phyloP scores from a whole-genome alignment of 176 grass and related monocot genomes.

The Phoenix roebelenii region DNA sequence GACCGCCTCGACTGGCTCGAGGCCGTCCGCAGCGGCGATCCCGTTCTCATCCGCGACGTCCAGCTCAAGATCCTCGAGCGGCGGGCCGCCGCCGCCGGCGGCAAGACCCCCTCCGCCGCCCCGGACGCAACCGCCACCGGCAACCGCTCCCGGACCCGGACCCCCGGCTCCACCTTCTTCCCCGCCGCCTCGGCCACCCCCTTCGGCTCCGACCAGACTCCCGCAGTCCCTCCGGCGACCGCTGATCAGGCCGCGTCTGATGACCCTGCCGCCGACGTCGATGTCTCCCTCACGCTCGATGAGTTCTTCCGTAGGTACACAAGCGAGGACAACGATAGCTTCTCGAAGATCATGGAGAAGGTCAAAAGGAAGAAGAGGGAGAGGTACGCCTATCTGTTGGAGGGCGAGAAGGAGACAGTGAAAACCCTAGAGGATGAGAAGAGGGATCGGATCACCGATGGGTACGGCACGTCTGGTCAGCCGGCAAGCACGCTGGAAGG shows the following conservation, averaged over 20 bases:
- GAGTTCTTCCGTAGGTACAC: constrained; percentile 68
- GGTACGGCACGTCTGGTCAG: constrained; percentile 85
- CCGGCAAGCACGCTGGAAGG: constrained; percentile 49
- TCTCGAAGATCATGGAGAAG: constrained; percentile 79
- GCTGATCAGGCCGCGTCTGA: neutral
- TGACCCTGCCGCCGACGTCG: constrained; percentile 32
- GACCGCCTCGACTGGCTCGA: constrained; percentile 94
- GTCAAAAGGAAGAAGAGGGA: constrained; percentile 67
- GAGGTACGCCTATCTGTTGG: constrained; percentile 69
- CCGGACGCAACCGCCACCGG: neutral
- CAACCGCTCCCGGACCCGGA: constrained; percentile 20
- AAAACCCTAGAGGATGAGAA: constrained; percentile 43
- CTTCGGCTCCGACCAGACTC: constrained; percentile 21
- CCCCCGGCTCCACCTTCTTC: constrained; percentile 50
- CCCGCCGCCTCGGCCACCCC: constrained; percentile 51
- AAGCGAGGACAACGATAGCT: constrained; percentile 95
- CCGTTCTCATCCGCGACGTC: constrained; percentile 67
- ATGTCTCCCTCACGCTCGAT: constrained; percentile 52
- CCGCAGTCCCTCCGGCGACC: constrained; percentile 6
- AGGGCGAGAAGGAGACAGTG: constrained; percentile 11
- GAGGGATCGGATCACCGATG: constrained; percentile 74
- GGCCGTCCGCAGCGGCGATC: constrained; percentile 71
- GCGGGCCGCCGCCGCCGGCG: constrained; percentile 25
- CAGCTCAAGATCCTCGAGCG: constrained; percentile 96
- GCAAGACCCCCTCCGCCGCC: neutral